phyloP scores from a whole-genome alignment of 768 basidiomycete species.

The Mycena pura region DNA sequence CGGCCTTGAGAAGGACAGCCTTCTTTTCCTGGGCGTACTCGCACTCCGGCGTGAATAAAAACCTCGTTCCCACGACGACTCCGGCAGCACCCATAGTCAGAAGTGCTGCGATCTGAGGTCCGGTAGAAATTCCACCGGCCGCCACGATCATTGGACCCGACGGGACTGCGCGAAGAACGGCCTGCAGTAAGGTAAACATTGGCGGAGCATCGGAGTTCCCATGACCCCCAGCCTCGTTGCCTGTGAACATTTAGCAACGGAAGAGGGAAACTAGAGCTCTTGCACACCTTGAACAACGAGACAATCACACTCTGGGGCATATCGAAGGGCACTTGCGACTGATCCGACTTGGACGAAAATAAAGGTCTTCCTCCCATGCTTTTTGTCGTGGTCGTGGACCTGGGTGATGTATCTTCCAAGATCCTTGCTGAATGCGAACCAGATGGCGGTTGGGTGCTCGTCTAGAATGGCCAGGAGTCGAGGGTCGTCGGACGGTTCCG shows the following conservation, averaged over 20 bases:
- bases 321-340: slow-evolving; percentile 48
- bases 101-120: slow-evolving; percentile 56
- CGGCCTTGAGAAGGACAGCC: slow-evolving; percentile 32
- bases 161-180: not conserved
- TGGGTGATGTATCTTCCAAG: slow-evolving; percentile 50
- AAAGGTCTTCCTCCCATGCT: slow-evolving; percentile 34
- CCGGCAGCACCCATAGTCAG: slow-evolving; percentile 62
- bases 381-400: slow-evolving; percentile 43
- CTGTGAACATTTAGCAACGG: slow-evolving; percentile 32
- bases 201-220: slow-evolving; percentile 21
- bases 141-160: slow-evolving; percentile 52
- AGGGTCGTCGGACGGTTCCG: slow-evolving; percentile 39
- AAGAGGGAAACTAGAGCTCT: not conserved
- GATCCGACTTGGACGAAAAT: slow-evolving; percentile 55
- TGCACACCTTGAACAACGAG: slow-evolving; percentile 58
- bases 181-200: not conserved
- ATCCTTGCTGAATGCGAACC: slow-evolving; percentile 57
- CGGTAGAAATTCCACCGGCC: slow-evolving; percentile 64
- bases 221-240: slow-evolving; percentile 60
- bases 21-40: slow-evolving; percentile 31
- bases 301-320: slow-evolving; percentile 55
- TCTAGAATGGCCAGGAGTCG: slow-evolving; percentile 53
- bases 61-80: slow-evolving; percentile 63
- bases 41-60: slow-evolving; percentile 60
- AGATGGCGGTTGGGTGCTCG: slow-evolving; percentile 55